Percentiles rank a stretch among this genome's conserved stretches.
These are phyloP conservation scores for Sugiyamaella neomexicana DNA, from an alignment of 1,139 yeast species.

Conservation along the genomic window DNA sequence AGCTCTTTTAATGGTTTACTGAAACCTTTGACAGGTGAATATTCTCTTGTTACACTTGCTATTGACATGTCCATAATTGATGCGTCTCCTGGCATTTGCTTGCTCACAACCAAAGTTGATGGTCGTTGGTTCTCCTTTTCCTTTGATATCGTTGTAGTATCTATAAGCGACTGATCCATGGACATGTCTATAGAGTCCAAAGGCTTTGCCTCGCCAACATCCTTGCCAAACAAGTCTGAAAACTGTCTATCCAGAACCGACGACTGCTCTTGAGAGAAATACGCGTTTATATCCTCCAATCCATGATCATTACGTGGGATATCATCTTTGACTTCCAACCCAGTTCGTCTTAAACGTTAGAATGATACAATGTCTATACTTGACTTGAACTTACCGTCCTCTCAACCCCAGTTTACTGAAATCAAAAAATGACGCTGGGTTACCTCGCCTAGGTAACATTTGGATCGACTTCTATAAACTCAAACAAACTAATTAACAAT, in stretches of 20 bases:
- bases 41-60: not conserved
- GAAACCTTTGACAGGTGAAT: not conserved
- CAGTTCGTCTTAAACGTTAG: constrained; percentile 44
- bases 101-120: not conserved
- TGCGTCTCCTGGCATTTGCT: not conserved
- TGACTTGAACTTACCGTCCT: constrained; percentile 27
- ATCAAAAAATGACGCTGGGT: constrained; percentile 24
- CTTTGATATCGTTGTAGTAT: not conserved
- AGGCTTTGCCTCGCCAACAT: not conserved
- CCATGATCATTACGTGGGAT: constrained; percentile 64
- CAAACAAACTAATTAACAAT: no score
- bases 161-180: constrained; percentile 3
- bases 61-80: constrained; percentile 7
- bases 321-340: constrained; percentile 53
- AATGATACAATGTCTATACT: not conserved
- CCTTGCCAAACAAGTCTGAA: not conserved
- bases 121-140: not conserved
- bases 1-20: not conserved
- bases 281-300: constrained; percentile 79
- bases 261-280: constrained; percentile 48
- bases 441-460: constrained; percentile 25
- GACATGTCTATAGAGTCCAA: constrained; percentile 5
- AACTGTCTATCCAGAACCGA: constrained; percentile 20
- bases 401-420: constrained; percentile 28
- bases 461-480: not conserved